A percentile compares a stretch with the other conserved stretches of the same genome.
phyloP scores from a whole-genome alignment of 805 yeast genomes.

The Starmerella vitae region DNA sequence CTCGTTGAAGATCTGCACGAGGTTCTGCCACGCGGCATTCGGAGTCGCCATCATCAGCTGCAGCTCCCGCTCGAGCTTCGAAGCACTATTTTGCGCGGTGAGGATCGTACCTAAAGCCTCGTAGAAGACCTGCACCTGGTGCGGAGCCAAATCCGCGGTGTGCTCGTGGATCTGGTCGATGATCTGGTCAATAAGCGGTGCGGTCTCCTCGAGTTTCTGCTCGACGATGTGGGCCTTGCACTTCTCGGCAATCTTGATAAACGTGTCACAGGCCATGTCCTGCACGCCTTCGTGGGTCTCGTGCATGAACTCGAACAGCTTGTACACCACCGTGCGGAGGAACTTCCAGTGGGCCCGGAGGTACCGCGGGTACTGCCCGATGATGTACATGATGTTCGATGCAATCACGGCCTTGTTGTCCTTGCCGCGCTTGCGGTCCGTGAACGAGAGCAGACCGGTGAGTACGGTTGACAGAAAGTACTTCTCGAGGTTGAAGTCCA shows the following conservation, averaged over 20 bases:
- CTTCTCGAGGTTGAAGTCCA: slow-evolving; percentile 96
- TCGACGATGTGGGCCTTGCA: slow-evolving; percentile 92
- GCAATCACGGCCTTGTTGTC: slow-evolving; percentile 99
- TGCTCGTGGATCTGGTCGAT: slow-evolving; percentile 69
- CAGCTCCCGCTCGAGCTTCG: slow-evolving; percentile 50
- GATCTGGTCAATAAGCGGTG: slow-evolving; percentile 84
- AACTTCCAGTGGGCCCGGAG: slow-evolving; percentile 97
- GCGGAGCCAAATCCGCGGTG: slow-evolving; percentile 88
- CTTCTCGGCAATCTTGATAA: slow-evolving; percentile 85
- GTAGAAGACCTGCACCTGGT: slow-evolving; percentile 94
- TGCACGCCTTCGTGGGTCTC: slow-evolving; percentile 99
- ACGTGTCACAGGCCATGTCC: slow-evolving; percentile 99
- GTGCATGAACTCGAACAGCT: slow-evolving; percentile 96
- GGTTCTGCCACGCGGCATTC: slow-evolving; percentile 86
- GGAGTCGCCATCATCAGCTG: slow-evolving; percentile 76
- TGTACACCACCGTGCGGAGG: slow-evolving; percentile 86
- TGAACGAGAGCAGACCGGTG: slow-evolving; percentile 76
- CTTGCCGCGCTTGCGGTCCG: slow-evolving; percentile 93
- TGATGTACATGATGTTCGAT: slow-evolving; percentile 98
- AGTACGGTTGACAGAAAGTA: slow-evolving; percentile 85
- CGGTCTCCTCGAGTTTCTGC: slow-evolving; percentile 69
- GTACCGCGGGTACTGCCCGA: slow-evolving; percentile 96
- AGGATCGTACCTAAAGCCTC: slow-evolving; percentile 94
- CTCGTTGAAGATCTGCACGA: slow-evolving; percentile 69
- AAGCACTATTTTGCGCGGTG: slow-evolving; percentile 65